Evolutionary conservation across 768 basidiomycete species (phyloP), one percentile per base, ranked within the genome.

Genomic region (Rhodosporidiobolus odoratus): DNA sequence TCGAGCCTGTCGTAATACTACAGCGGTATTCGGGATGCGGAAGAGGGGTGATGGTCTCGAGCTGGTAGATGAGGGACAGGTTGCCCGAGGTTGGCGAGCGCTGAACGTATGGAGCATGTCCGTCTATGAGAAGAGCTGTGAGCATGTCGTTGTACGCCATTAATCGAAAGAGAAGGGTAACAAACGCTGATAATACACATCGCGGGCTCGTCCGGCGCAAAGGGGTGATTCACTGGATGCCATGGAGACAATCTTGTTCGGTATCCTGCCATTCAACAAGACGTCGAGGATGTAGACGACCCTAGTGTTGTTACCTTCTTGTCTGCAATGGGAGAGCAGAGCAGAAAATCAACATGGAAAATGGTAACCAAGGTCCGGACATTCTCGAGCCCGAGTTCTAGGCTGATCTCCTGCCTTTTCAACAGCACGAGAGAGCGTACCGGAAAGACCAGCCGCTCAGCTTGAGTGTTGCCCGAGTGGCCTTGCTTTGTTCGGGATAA

Each of bases 371-470:
- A n/a, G n/a, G n/a, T n/a, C n/a, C n/a, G n/a, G n/a, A n/a, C n/a
- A n/a, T n/a, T n/a, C n/a, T n/a, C n/a, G n/a, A n/a, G n/a, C n/a
- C n/a, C n/a, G n/a, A n/a, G n/a, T n/a, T n/a, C n/a, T n/a, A n/a
- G n/a, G n/a, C n/a, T n/a, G n/a, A n/a, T n/a, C n/a, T n/a, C n/a
- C n/a, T n/a, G n/a, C n/a, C n/a, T n/a, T n/a, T n/a, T n/a, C n/a
- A n/a, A n/a, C n/a, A n/a, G n/a, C n/a, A n/a, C n/a, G 23, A 13
- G 48, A 34, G 8, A 52, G 32, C 63, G 41, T 32, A 65, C 68
- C 58, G 52, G 65, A 71, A 71, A 19, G 38, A 47, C 69, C 69
- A 71, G 1, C 69, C 69, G 40, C 65, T 66, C 47, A 71, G 19
- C 13, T 62, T 62, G 10, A 71, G 25, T 5, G 61, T 62, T 25